Conservation (phyloP, 805 yeast species). For the Nakazawaea populi region DNA sequence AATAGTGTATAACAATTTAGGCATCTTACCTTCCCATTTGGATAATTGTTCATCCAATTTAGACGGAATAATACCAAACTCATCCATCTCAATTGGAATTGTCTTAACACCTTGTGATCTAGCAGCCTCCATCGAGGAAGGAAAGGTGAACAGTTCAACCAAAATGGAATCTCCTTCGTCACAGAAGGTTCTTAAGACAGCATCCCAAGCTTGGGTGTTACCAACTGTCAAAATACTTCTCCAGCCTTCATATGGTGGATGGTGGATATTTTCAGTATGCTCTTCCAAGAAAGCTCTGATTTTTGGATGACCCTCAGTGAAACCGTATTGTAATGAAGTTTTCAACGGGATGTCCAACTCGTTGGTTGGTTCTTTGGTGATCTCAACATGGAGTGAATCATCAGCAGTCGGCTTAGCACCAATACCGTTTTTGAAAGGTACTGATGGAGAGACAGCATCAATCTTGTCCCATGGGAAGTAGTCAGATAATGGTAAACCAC, state of each 20-base stretch:
- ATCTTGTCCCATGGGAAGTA: constrained; percentile 89
- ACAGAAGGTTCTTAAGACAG: constrained; percentile 57
- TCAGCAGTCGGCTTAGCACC: constrained; percentile 48
- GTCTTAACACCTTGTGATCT: constrained; percentile 53
- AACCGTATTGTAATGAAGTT: constrained; percentile 89
- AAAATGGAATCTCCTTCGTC: constrained; percentile 60
- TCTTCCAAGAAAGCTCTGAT: constrained; percentile 61
- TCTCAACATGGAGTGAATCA: constrained; percentile 23
- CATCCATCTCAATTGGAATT: constrained; percentile 66
- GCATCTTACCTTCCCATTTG: constrained; percentile 55
- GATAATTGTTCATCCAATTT: constrained; percentile 47
- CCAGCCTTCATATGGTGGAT: constrained; percentile 64
- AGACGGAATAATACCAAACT: constrained; percentile 55
- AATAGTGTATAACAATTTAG: constrained; percentile 83
- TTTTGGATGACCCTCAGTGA: constrained; percentile 75
- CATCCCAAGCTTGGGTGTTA: constrained; percentile 91
- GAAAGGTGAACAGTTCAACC: constrained; percentile 72
- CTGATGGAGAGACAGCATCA: constrained; percentile 63
- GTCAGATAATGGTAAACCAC: constrained; percentile 89
- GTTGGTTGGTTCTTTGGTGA: constrained; percentile 36
- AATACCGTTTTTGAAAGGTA: constrained; percentile 77
- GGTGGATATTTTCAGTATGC: constrained; percentile 59
- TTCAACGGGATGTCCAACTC: constrained; percentile 66
- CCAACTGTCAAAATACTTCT: constrained; percentile 68
- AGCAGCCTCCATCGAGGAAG: constrained; percentile 69